Evolutionary conservation across 75 land plant genomes (phyloP), one percentile per base, ranked within the genome.

Genomic region (Pinus albicaulis): DNA sequence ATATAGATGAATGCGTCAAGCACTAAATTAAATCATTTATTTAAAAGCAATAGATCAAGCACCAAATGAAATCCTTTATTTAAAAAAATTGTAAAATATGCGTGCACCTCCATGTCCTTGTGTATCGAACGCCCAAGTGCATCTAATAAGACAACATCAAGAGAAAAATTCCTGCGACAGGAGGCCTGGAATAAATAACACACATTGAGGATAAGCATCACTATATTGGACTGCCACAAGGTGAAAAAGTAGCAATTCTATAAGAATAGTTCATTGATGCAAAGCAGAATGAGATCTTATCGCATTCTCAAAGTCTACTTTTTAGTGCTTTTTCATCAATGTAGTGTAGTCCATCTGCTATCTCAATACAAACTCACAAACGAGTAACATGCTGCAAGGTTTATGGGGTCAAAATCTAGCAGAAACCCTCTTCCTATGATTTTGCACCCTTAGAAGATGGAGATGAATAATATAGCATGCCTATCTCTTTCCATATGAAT

Each of bases 81-180:
- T 38, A 36, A 34, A 63, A 80, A 77, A 56, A 74, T n/a, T 41
- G 7, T 38, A 59, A 57, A 65, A 78, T 24, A 52, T 11, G 62
- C 28, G 56, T 13, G 55, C 53, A 95, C 98, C 93, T 93, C 93
- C 44, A 82, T 80, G 17, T 93, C 92, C 80, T 84, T 89, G 84
- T 91, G 82, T 48, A 89, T 86, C 52, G 87, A 80, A 25, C 81
- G 82, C 34, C 93, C 93, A 61, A 87, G 75, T 28, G 92, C 91
- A 92, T 95, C 89, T 13, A 87, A 80, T 34, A 95, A 64, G 69
- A 84, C 79, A 60, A 93, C 96, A 83, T 93, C 98, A 76, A 95
- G 79, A 4, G 98, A 84, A 80, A 95, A 95, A 56, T 86, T 89
- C 71, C 93, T 87, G 44, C 98, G 91, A 75, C 98, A 95, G 74